phyloP scores from a whole-genome alignment of 1,139 yeast species.

The Kodamaea plutei region DNA sequence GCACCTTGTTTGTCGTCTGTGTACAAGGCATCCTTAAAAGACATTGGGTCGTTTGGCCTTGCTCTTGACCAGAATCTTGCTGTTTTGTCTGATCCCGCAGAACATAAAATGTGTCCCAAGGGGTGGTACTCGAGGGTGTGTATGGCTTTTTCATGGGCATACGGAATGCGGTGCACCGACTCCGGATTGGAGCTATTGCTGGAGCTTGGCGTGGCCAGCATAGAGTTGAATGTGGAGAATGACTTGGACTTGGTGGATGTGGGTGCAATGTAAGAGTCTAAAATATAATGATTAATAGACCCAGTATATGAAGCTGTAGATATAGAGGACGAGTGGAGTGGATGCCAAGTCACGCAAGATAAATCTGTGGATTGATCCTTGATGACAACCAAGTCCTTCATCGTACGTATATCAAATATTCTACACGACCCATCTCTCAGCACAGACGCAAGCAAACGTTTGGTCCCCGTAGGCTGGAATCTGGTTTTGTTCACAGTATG shows the following conservation, averaged over 20 bases:
- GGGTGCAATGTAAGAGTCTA: constrained; percentile 49
- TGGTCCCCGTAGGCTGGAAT: constrained; percentile 72
- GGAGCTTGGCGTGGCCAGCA: constrained; percentile 11
- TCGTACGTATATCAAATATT: constrained; percentile 79
- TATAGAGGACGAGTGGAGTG: constrained; percentile 73
- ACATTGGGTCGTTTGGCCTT: constrained; percentile 82
- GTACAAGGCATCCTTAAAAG: constrained; percentile 78
- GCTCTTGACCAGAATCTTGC: constrained; percentile 96
- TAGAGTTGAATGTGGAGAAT: constrained; percentile 11
- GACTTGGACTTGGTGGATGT: constrained; percentile 20
- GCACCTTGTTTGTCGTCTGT: constrained; percentile 69
- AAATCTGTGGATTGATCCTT: constrained; percentile 83
- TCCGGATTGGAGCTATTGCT: constrained; percentile 25
- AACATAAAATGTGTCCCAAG: constrained; percentile 81
- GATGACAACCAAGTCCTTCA: constrained; percentile 70
- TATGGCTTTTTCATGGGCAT: constrained; percentile 91
- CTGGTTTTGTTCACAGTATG: constrained; percentile 84
- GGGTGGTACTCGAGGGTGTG: constrained; percentile 92
- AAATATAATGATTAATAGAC: constrained; percentile 69
- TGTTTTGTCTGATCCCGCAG: constrained; percentile 92
- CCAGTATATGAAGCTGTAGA: constrained; percentile 92
- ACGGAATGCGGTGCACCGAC: constrained; percentile 68
- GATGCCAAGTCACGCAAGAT: constrained; percentile 89
- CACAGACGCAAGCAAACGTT: constrained; percentile 74
- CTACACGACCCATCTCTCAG: constrained; percentile 87